These are phyloP conservation scores for Pistacia atlantica DNA, from an alignment of 345 rosid genomes.

Conservation along the genomic window DNA sequence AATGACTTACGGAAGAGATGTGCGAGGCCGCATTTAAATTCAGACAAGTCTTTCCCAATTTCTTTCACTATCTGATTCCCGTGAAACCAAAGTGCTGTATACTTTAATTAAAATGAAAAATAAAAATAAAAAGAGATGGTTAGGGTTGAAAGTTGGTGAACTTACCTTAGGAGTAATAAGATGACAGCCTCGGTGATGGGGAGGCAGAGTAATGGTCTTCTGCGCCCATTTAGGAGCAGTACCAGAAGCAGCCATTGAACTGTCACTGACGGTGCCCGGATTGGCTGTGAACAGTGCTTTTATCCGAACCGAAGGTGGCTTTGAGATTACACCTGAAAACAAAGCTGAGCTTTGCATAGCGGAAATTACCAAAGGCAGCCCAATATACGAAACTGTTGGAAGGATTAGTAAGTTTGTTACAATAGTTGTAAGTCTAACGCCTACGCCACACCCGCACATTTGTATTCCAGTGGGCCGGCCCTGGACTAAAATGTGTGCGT, in stretches of 20 bases:
- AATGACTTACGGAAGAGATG: slow-evolving; percentile 74
- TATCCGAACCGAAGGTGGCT: slow-evolving; percentile 21
- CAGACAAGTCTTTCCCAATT: slow-evolving; percentile 69
- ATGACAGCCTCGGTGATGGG: slow-evolving; percentile 87
- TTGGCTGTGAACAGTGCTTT: slow-evolving; percentile 42
- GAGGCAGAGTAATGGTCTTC: slow-evolving; percentile 83
- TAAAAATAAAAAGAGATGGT: neutral
- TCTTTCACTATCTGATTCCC: slow-evolving; percentile 73
- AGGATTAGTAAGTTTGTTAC: neutral
- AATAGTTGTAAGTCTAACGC: neutral
- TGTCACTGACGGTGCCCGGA: slow-evolving; percentile 35
- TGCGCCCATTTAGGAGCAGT: slow-evolving; percentile 86
- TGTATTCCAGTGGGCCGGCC: slow-evolving; percentile 2
- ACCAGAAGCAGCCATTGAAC: slow-evolving; percentile 47
- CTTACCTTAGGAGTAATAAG: slow-evolving; percentile 81
- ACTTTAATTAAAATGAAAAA: neutral
- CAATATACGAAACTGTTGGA: neutral
- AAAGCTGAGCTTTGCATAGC: slow-evolving; percentile 39
- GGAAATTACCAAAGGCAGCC: neutral
- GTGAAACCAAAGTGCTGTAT: neutral
- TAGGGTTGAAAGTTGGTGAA: neutral
- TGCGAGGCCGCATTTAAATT: slow-evolving; percentile 87
- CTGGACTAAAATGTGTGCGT: neutral
- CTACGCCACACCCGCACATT: neutral
- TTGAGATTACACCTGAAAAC: slow-evolving; percentile 28